Evolutionary conservation across 352 stramenopile genomes (phyloP).

Genomic region (Phytophthora europaea): DNA sequence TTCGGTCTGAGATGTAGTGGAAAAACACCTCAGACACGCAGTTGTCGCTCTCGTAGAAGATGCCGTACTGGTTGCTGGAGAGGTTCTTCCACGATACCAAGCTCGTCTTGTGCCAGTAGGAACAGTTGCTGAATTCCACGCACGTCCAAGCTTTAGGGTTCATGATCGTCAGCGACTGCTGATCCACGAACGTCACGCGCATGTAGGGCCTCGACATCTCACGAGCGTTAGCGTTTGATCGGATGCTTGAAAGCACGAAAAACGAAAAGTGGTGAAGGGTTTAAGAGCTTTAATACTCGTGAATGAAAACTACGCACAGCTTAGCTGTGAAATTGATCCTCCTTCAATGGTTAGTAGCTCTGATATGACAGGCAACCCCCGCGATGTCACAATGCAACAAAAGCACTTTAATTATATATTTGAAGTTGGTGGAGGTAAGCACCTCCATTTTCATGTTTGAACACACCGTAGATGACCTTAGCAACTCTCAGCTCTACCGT

Average conservation of each 20-base stretch:
- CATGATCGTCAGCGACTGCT: conserved; percentile 5
- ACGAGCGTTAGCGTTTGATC: background rate
- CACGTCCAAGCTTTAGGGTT: conserved; percentile 11
- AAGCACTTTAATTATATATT: background rate
- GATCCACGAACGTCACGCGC: background rate
- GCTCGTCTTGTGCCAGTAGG: conserved; percentile 5
- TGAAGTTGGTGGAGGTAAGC: too few species aligned
- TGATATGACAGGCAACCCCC: background rate
- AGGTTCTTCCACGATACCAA: conserved; percentile 18
- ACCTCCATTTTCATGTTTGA: background rate
- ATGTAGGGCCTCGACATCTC: conserved; percentile 7
- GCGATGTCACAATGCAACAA: background rate
- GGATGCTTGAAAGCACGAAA: background rate
- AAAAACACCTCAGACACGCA: conserved; percentile 1
- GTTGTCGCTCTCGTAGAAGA: conserved; percentile 22
- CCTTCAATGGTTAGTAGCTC: background rate
- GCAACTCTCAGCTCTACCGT: too few species aligned
- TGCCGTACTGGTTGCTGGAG: conserved; percentile 4
- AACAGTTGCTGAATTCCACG: conserved; percentile 20
- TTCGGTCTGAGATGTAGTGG: conserved; percentile 15
- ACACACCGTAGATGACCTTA: too few species aligned
- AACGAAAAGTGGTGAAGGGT: background rate
- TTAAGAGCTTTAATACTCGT: background rate
- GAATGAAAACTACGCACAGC: background rate
- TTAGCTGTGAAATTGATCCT: background rate